Evolutionary conservation across 306 rosid genomes (phyloP).

Genomic region (Quercus ilex): DNA sequence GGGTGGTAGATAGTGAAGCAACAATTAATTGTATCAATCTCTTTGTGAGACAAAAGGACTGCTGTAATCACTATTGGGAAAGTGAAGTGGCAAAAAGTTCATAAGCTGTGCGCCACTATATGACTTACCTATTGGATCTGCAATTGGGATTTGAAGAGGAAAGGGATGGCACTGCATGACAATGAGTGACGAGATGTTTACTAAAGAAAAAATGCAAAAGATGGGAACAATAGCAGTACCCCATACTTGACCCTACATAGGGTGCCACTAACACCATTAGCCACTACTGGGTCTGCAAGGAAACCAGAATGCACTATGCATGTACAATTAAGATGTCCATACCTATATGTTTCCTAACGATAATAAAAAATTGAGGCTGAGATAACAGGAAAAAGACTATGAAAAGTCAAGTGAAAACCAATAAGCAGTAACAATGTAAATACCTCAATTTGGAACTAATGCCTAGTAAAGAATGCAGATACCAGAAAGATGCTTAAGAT

Average conservation of each 20-base stretch:
- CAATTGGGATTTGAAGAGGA: neutral
- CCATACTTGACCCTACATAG: neutral
- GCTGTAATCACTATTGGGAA: neutral
- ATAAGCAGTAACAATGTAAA: no score
- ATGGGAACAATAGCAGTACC: constrained; percentile 4
- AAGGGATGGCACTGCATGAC: neutral
- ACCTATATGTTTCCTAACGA: constrained; percentile 4
- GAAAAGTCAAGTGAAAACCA: no score
- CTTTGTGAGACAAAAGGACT: no score
- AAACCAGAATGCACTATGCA: constrained; percentile 6
- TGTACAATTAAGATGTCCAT: neutral
- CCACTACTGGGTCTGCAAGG: neutral
- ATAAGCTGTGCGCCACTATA: constrained; percentile 28
- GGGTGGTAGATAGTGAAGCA: neutral
- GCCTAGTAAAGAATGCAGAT: no score
- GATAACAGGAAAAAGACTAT: no score
- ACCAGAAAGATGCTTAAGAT: neutral
- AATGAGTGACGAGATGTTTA: no score
- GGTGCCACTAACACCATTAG: constrained; percentile 12
- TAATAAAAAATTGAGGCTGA: neutral
- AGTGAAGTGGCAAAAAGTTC: neutral
- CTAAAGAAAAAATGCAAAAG: neutral
- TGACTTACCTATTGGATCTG: constrained; percentile 1
- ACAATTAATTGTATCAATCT: neutral
- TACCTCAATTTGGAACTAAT: no score